These are phyloP conservation scores for Colletotrichum gigasporum DNA, from an alignment of 2,329 filamentous ascomycete species.

Conservation along the genomic window DNA sequence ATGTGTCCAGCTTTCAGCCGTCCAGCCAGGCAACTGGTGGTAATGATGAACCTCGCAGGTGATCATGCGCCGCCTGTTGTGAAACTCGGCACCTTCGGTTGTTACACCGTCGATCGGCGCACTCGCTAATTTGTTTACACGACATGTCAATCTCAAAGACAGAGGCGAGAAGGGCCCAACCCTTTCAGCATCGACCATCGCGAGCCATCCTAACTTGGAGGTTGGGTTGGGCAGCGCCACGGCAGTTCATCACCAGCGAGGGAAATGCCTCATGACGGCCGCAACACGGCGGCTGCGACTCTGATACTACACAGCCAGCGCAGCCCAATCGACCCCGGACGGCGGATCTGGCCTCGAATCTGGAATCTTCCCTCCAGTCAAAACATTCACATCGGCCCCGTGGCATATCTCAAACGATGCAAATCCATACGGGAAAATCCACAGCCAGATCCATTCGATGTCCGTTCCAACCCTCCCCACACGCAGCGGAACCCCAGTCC, in stretches of 20 bases:
- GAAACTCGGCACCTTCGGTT: neutral
- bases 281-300: neutral
- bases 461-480: slow-evolving; percentile 13
- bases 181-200: too few relatives aligned
- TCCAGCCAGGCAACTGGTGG: neutral
- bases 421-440: neutral
- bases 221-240: neutral
- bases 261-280: slow-evolving; percentile 8
- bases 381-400: slow-evolving; percentile 7
- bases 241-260: neutral
- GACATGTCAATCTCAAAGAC: too few relatives aligned
- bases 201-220: neutral
- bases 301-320: neutral
- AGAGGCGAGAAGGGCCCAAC: too few relatives aligned
- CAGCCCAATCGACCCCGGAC: slow-evolving; percentile 5
- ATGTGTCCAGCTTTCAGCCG: neutral
- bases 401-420: slow-evolving; percentile 1
- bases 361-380: slow-evolving; percentile 24
- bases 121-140: too few relatives aligned
- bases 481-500: slow-evolving; percentile 7
- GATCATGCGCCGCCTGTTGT: neutral
- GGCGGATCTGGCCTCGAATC: neutral
- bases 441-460: slow-evolving; percentile 11
- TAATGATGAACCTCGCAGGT: neutral
- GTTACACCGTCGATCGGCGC: neutral